Evolutionary conservation across 495 filamentous ascomycete genomes (phyloP).

Genomic region (Physcia stellaris): DNA sequence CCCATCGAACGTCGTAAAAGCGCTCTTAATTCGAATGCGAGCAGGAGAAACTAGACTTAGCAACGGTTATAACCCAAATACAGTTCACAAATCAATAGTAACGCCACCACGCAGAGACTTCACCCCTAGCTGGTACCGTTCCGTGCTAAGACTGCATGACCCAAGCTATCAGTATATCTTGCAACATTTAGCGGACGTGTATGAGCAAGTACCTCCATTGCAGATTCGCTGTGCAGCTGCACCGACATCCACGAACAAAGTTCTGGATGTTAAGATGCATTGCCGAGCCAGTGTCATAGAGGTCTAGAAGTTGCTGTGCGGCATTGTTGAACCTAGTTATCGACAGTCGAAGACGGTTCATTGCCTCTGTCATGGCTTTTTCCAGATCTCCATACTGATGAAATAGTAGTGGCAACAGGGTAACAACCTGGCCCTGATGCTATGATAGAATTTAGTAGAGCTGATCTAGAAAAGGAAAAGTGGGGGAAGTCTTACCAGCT

Average conservation of each 20-base stretch:
- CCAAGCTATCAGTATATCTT: not conserved
- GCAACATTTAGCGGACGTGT: not conserved
- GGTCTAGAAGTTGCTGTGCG: constrained; percentile 6
- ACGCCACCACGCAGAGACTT: not conserved
- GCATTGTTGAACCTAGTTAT: constrained; percentile 9
- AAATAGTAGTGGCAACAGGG: not conserved
- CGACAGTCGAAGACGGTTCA: constrained; percentile 9
- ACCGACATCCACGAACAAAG: constrained; percentile 15
- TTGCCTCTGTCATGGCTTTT: constrained; percentile 7
- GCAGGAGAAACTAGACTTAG: no score
- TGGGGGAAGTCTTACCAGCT: constrained; percentile 14
- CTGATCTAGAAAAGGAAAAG: constrained; percentile 8
- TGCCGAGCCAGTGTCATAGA: constrained; percentile 6
- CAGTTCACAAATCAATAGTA: not conserved
- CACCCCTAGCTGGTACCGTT: not conserved
- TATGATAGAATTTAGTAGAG: constrained; percentile 1
- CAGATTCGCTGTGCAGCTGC: constrained; percentile 15
- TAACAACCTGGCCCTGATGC: not conserved
- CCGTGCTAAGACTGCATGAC: not conserved
- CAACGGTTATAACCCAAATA: no score
- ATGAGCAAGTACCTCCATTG: constrained; percentile 14
- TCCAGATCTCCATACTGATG: constrained; percentile 3
- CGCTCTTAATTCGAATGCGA: no score
- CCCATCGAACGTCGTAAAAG: no score
- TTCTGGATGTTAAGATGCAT: constrained; percentile 7